A percentile compares a stretch with the other conserved stretches of the same genome.
Conservation (phyloP, 2,329 filamentous ascomycete species). For the Blastomyces silverae region DNA sequence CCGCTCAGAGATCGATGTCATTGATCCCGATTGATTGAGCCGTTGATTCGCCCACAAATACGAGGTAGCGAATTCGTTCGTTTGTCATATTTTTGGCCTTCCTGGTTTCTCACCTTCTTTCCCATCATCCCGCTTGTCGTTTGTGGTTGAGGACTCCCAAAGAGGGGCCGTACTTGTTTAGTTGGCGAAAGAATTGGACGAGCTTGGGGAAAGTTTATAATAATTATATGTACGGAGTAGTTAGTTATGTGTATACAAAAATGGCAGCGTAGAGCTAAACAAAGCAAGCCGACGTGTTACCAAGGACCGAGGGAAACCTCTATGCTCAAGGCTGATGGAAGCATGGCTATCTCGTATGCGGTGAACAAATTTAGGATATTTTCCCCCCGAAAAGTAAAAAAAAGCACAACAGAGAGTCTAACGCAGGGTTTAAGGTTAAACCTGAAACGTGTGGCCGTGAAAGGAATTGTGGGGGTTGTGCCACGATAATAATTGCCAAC, state of each 20-base stretch:
- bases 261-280: not conserved
- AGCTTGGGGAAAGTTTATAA: not conserved
- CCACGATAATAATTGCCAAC: not conserved
- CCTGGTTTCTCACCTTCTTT: too few relatives aligned
- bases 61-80: too few relatives aligned
- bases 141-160: not conserved
- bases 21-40: too few relatives aligned
- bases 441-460: constrained; percentile 4
- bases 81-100: too few relatives aligned
- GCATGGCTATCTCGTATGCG: not conserved
- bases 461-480: not conserved
- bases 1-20: too few relatives aligned
- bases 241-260: too few relatives aligned
- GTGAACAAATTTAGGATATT: not conserved
- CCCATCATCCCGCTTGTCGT: not conserved
- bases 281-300: not conserved
- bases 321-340: not conserved
- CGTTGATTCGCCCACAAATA: too few relatives aligned
- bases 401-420: not conserved
- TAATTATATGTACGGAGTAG: too few relatives aligned
- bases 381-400: not conserved
- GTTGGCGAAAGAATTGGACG: not conserved
- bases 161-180: not conserved
- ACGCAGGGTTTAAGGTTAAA: not conserved
- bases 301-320: not conserved